A percentile compares a stretch with the other conserved stretches of the same genome.
These are phyloP conservation scores for Decorospora gaudefroyi DNA, from an alignment of 2,329 filamentous ascomycete genomes.

Conservation along the genomic window DNA sequence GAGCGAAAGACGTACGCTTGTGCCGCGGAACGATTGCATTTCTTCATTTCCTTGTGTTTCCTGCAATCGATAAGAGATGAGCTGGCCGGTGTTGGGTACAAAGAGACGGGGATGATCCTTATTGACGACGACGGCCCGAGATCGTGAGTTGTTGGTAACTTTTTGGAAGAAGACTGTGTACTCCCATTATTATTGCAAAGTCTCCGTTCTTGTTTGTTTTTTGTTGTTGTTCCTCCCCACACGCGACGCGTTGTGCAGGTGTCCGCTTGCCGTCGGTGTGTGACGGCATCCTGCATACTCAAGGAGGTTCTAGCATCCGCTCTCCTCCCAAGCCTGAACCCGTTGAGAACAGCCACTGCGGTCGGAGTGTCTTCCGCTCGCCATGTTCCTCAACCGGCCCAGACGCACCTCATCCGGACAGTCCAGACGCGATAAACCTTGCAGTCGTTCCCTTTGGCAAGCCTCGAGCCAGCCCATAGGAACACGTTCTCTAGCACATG, in stretches of 20 bases:
- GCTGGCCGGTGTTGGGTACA: neutral
- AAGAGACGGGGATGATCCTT: conserved; percentile 6
- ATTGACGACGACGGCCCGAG: neutral
- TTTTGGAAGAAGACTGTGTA: neutral
- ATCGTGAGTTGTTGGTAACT: neutral
- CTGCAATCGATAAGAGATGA: conserved; percentile 19
- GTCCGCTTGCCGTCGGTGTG: conserved; percentile 5
- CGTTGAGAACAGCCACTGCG: conserved; percentile 2
- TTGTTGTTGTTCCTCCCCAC: conserved; percentile 3
- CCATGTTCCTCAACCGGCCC: neutral
- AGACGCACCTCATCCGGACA: conserved; percentile 1
- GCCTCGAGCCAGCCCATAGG: conserved; percentile 4
- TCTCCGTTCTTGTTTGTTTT: neutral
- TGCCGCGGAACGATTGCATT: conserved; percentile 25
- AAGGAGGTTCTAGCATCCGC: conserved; percentile 1
- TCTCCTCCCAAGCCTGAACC: conserved; percentile 1
- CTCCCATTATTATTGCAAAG: no score
- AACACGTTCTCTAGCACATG: conserved; percentile 8
- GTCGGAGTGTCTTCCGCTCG: conserved; percentile 2
- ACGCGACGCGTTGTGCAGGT: conserved; percentile 7
- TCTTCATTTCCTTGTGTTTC: conserved; percentile 7
- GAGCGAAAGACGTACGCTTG: conserved; percentile 11
- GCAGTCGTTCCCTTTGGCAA: neutral
- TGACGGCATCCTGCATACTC: conserved; percentile 4
- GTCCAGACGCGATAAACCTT: conserved; percentile 11